Evolutionary conservation across 2,329 filamentous ascomycete species (phyloP).

Genomic region (Fusarium chlamydosporum): DNA sequence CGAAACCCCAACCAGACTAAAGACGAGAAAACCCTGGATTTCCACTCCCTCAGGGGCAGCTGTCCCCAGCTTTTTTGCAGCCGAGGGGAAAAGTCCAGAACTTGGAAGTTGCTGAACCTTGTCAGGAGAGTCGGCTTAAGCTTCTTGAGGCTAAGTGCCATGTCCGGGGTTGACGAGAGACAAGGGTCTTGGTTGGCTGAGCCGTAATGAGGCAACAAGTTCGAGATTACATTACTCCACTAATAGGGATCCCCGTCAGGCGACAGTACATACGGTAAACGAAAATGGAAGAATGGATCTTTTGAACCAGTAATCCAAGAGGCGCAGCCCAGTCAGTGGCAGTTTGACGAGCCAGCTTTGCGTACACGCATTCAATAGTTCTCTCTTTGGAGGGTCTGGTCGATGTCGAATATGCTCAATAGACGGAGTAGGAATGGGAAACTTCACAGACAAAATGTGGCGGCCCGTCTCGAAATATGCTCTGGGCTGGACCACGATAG

Average conservation of each 20-base stretch:
- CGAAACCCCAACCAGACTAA: background rate
- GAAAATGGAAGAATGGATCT: conserved; percentile 29
- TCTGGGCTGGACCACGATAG: background rate
- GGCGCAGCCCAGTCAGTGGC: conserved; percentile 14
- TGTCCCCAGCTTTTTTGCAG: conserved; percentile 6
- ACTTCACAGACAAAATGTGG: background rate
- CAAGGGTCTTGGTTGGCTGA: conserved; percentile 6
- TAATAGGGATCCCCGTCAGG: background rate
- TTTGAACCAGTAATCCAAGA: background rate
- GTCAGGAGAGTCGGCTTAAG: conserved; percentile 8
- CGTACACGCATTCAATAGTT: background rate
- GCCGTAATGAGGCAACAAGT: conserved; percentile 13
- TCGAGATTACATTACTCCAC: conserved; percentile 31
- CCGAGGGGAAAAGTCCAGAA: conserved; percentile 3
- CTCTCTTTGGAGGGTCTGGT: background rate
- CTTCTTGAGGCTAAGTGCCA: background rate
- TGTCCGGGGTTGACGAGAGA: rapidly evolving
- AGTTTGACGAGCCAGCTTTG: background rate
- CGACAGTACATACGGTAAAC: conserved; percentile 41
- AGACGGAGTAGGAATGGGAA: too few species aligned
- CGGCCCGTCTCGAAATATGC: conserved; percentile 10
- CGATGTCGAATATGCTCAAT: background rate
- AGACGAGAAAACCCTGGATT: background rate
- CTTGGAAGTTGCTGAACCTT: conserved; percentile 6
- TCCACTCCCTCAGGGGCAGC: conserved; percentile 19